Base-by-base conservation (phyloP, 768 basidiomycete genomes). In the Xerocomus spinulosus region DNA sequence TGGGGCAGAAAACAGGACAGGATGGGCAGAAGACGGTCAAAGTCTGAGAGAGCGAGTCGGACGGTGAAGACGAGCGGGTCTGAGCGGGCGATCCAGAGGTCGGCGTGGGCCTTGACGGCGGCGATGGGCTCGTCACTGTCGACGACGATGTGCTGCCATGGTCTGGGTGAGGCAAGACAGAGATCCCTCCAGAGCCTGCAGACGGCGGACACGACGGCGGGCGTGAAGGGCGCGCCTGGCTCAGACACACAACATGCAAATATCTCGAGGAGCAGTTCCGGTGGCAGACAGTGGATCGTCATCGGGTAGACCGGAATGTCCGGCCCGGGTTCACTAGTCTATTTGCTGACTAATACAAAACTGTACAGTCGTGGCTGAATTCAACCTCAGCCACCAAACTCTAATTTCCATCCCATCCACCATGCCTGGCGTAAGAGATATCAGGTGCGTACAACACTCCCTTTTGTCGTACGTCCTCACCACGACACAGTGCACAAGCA, bases 361-460 rank as follows among this genome's bases (percentile, higher is more conserved):
- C 71, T 73, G 68, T 63, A 72, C 63, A 73, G 70, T 57, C 52
- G 60, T 56, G 59, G 59, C 66, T 69, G 62, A 55, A 60, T 60
- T 64, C 38, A 58, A 68, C 68, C 71, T 66, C 69, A 62, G 54
- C 23, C 49, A 39, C 2, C 2, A 54, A 66, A 68, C 65, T 61
- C 53, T 67, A 66, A 57, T 67, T 46, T 72, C 70, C 70, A 70
- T 59, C 57, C 62, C 68, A 53, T 55, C 59, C 73, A 82, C 68
- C 68, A 87, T 87, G 85, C 85, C 85, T 66, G 84, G 84, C 73
- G 85, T 87, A 75, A 74, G 85, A 77, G 85, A 87, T 69, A 80
- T 87, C 63, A 83, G 84, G 85, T 86, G 57, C 58, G 45, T 26
- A 17, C 34, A n/a, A n/a, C 36, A 24, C n/a, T 24, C 21, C 21